Base-by-base conservation (phyloP, 2,329 filamentous ascomycete species). In the Verticillium dahliae region DNA sequence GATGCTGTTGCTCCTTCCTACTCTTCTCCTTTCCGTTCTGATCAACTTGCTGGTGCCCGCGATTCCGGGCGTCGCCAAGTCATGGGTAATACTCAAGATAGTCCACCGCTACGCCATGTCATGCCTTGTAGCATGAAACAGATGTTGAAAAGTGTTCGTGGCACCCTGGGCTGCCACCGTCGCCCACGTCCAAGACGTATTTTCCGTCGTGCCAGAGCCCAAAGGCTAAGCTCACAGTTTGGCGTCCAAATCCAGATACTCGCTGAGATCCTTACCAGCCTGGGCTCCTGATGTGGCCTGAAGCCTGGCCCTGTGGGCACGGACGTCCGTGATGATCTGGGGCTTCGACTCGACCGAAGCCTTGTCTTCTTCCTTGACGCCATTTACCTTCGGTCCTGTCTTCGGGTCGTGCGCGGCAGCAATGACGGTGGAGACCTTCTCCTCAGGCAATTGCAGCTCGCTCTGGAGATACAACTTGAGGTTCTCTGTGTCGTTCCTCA, bases 171-270 rank as follows among this genome's bases (percentile, higher is more conserved):
- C 18, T 18, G 7, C 45, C 45, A 41, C 22, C 45, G 45, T 18
- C 45, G 39, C 45, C 45, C 45, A 13, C 18, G 45, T 27, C n/a
- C n/a, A 27, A 22, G 22, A 18, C 39, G 22, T 2, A 18, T 52
- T 13, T 52, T 11, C 45, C 22, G 22, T 7, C 10, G 9, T 52
- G 11, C 9, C 4, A 10, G 10, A 52, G 45, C 18, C 45, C 18
- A 13, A 52, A 18, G 15, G 9, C 3, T 31, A n/a, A 31, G 45
- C 18, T 82, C 73, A 94, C 62, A 97, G 81, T 78, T 97, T 97
- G 14, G 90, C 78, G 65, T 91, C 91, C 63, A 88, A 80, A 63
- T 97, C 94, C 72, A 97, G 90, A 74, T 94, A 98, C 70, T 92
- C 90, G 64, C 82, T 89, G 61, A 98, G 74, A 66, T 95, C 89